These are phyloP conservation scores for Lasiosphaeria ovina DNA, from an alignment of 495 filamentous ascomycete genomes.

Conservation along the genomic window DNA sequence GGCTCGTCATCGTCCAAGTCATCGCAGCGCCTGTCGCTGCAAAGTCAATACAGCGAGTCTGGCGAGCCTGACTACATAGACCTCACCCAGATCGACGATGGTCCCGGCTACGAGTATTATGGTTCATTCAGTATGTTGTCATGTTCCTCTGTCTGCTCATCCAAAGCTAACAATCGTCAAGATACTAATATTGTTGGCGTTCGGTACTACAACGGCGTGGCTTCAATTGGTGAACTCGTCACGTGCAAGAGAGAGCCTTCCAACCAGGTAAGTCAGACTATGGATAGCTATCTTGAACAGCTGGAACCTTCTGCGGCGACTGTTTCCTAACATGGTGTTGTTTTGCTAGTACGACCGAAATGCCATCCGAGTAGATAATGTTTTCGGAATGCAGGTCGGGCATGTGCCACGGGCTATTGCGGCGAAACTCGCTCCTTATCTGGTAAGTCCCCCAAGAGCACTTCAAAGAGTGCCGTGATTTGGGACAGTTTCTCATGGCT, in stretches of 20 bases:
- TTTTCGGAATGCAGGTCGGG: constrained; percentile 75
- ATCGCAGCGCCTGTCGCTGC: not conserved
- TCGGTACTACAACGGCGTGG: constrained; percentile 71
- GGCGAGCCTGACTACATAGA: constrained; percentile 51
- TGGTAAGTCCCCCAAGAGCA: constrained; percentile 34
- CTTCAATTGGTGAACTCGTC: constrained; percentile 70
- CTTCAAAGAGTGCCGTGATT: no score
- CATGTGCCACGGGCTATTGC: constrained; percentile 69
- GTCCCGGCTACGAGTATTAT: constrained; percentile 48
- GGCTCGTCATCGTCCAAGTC: not conserved
- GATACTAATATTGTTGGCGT: constrained; percentile 76
- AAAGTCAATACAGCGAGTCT: not conserved
- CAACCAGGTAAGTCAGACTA: constrained; percentile 47
- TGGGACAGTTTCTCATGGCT: no score
- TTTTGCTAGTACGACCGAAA: constrained; percentile 62
- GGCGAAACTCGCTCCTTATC: constrained; percentile 68
- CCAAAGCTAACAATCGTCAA: constrained; percentile 4
- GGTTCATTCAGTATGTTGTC: constrained; percentile 39
- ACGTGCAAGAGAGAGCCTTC: constrained; percentile 63
- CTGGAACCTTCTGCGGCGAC: no score
- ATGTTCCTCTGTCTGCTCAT: not conserved
- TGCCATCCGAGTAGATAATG: constrained; percentile 78
- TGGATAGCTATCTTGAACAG: no score
- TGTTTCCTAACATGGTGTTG: constrained; percentile 6
- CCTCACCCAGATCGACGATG: constrained; percentile 50